phyloP scores from a whole-genome alignment of 2,329 filamentous ascomycete species.

The Dothistroma septosporum region DNA sequence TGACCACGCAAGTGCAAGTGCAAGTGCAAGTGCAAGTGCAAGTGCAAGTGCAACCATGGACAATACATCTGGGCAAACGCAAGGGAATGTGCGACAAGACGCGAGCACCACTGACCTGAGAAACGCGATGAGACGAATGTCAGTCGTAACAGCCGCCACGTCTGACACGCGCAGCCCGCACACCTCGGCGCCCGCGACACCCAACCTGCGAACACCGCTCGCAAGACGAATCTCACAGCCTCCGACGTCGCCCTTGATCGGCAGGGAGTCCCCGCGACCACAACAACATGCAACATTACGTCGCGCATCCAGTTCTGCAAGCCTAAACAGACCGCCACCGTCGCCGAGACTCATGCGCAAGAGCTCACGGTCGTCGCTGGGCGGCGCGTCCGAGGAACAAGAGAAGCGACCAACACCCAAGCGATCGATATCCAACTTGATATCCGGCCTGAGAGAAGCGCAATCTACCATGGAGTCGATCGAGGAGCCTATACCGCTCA shows the following conservation, averaged over 20 bases:
- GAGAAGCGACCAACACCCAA: constrained; percentile 31
- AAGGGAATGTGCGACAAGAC: not conserved
- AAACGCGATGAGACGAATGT: constrained; percentile 13
- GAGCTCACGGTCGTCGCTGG: constrained; percentile 28
- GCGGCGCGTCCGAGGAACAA: constrained; percentile 19
- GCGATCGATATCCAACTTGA: constrained; percentile 33
- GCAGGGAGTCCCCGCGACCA: constrained; percentile 15
- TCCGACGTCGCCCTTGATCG: constrained; percentile 9
- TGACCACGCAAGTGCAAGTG: not conserved
- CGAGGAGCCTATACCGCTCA: constrained; percentile 31
- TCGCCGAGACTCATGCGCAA: constrained; percentile 22
- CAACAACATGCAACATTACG: constrained; percentile 15
- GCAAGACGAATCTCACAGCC: constrained; percentile 17
- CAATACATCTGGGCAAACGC: not conserved
- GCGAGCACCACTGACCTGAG: constrained; percentile 8
- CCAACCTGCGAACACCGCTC: constrained; percentile 12
- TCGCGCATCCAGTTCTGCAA: constrained; percentile 30
- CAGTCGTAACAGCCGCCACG: constrained; percentile 7
- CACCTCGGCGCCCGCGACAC: constrained; percentile 18
- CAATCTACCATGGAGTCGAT: constrained; percentile 34
- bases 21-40: too few species aligned
- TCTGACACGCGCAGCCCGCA: constrained; percentile 9
- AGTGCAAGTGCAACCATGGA: not conserved
- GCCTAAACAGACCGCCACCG: constrained; percentile 15
- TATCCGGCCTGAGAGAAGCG: constrained; percentile 32